Conservation (phyloP, 1,139 yeast species). For the Dujonia santamariae region DNA sequence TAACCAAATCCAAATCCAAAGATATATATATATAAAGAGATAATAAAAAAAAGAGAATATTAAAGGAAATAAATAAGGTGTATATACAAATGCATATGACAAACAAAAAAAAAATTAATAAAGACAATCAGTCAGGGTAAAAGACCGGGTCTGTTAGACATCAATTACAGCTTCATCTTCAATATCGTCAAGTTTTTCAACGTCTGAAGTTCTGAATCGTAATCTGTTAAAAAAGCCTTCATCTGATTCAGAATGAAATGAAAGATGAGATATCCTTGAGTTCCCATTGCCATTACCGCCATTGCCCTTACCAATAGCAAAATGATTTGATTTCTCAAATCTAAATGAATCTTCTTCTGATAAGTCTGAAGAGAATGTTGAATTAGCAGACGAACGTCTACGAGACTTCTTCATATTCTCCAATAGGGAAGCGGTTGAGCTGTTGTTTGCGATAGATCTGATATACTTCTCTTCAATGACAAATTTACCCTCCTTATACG, state of each 20-base stretch:
- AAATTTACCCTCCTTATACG: conserved; percentile 75
- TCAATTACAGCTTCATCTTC: conserved; percentile 7
- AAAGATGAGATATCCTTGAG: neutral
- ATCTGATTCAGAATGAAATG: conserved; percentile 1
- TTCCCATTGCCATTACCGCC: no score
- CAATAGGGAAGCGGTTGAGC: conserved; percentile 8
- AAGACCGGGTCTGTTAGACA: neutral
- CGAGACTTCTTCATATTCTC: conserved; percentile 7
- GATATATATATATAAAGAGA: neutral
- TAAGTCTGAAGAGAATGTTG: neutral
- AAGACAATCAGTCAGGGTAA: neutral
- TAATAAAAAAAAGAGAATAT: neutral
- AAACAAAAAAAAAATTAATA: neutral
- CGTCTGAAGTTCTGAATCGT: conserved; percentile 2
- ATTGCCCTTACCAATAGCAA: neutral
- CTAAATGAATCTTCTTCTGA: conserved; percentile 4
- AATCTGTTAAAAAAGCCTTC: conserved; percentile 5
- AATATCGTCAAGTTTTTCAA: conserved; percentile 6
- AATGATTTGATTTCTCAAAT: conserved; percentile 4
- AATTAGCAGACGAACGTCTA: conserved; percentile 7
- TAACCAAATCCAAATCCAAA: neutral
- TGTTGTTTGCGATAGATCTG: conserved; percentile 7
- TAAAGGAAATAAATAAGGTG: neutral
- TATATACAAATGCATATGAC: conserved; percentile 1
- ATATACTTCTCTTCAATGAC: conserved; percentile 56